A percentile compares a stretch with the other conserved stretches of the same genome.
These are phyloP conservation scores for Dorcoceras hygrometricum DNA, from an alignment of 257 asterid species.

Conservation along the genomic window DNA sequence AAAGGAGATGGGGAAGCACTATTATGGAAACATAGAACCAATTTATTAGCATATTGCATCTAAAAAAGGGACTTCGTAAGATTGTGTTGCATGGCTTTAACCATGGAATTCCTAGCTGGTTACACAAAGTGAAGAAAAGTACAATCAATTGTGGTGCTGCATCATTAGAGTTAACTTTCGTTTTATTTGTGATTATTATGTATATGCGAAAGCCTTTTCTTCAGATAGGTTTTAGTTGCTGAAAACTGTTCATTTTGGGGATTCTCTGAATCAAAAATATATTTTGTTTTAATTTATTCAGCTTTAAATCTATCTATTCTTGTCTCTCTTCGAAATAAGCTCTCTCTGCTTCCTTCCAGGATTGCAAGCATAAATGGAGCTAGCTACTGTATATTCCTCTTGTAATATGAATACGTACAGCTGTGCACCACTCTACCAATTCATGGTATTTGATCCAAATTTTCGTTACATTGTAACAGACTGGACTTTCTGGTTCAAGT, in stretches of 20 bases:
- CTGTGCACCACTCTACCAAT: not conserved
- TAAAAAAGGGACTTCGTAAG: too few species aligned
- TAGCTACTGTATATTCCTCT: not conserved
- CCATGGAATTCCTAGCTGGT: too few species aligned
- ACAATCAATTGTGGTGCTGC: not conserved
- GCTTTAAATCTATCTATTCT: not conserved
- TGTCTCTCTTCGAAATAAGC: not conserved
- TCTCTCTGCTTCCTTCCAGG: not conserved
- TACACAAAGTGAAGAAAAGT: too few species aligned
- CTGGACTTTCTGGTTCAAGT: conserved; percentile 98
- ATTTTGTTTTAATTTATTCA: not conserved
- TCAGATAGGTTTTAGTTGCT: too few species aligned
- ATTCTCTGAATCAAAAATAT: not conserved
- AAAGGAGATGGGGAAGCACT: too few species aligned
- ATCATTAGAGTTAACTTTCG: not conserved
- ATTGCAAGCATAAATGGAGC: not conserved
- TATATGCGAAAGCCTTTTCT: not conserved
- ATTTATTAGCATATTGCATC: too few species aligned
- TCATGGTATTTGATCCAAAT: not conserved
- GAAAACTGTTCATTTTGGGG: not conserved
- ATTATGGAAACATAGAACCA: too few species aligned
- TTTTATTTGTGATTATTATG: not conserved
- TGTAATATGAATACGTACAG: not conserved
- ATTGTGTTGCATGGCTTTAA: too few species aligned
- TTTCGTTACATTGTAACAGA: conserved; percentile 42